Base-by-base conservation (phyloP, 164 flowering plant species). In the Annona squamosa region DNA sequence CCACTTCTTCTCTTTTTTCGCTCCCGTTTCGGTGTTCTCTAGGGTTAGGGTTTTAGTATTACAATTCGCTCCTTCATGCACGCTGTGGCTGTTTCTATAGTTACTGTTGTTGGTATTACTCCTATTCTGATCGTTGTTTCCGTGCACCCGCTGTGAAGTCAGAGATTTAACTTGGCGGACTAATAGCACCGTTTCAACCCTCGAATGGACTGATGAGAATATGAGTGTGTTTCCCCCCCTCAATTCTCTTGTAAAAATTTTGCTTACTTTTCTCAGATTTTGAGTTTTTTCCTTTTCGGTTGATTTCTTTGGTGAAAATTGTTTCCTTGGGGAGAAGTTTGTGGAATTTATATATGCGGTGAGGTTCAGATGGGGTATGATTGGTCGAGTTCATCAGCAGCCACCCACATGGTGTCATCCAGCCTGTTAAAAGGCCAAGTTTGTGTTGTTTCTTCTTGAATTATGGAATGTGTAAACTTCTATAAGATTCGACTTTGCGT, bases 21-120 rank as follows among this genome's bases (percentile, higher is more conserved):
- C 37, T 26, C 37, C 37, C 37, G 10, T 66, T 5, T 43, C 68
- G 18, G 2, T 41, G 10, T 46, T 42, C 13, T 66, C 68, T 66
- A 66, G 46, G 68, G 68, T 66, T 68, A 68, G 56, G 70, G 70
- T 18, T n/a, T 26, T 26, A 26, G 37, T 26, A 26, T 26, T 26
- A 26, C 37, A 26, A 26, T 26, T 68, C 59, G 3, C 59, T 48
- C 0, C 12, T 12, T 4, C 57, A 7, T 62, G 26, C 65, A 1
- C 65, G 5, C n/a, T 16, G 5, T 62, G n/a, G 4, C 19, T 63
- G 19, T 63, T 26, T 63, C 41, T 10, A 19, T 4, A 63, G 65
- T 18, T 63, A 16, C 65, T 18, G 19, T 63, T 63, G 0, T 19
- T 63, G 0, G 37, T 26, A 26, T 26, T 26, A 26, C 37, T 0